These are phyloP conservation scores for Termitomyces bulborhizus DNA, from an alignment of 768 basidiomycete species.

Conservation along the genomic window DNA sequence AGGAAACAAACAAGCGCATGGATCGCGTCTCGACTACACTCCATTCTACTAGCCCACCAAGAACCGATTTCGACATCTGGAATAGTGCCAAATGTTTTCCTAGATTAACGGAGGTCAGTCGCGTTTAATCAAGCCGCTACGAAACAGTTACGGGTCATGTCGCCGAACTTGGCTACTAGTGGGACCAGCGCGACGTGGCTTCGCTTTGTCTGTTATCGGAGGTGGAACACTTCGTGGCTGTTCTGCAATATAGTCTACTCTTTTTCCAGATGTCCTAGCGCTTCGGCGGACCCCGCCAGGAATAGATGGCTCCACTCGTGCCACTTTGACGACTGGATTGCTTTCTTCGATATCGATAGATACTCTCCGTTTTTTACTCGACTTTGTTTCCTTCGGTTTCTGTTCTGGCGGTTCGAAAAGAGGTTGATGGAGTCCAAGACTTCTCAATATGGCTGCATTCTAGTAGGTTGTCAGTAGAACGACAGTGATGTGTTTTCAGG, in stretches of 20 bases:
- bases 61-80: slow-evolving; percentile 75
- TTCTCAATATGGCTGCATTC: slow-evolving; percentile 38
- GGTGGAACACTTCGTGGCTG: slow-evolving; percentile 24
- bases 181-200: slow-evolving; percentile 22
- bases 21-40: slow-evolving; percentile 70
- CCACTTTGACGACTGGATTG: slow-evolving; percentile 20
- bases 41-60: slow-evolving; percentile 73
- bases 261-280: slow-evolving; percentile 55
- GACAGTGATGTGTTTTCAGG: not conserved
- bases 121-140: not conserved
- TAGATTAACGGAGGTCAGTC: slow-evolving; percentile 17
- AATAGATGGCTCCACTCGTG: slow-evolving; percentile 18
- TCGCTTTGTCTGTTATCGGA: slow-evolving; percentile 33
- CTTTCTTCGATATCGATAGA: slow-evolving; percentile 17
- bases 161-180: slow-evolving; percentile 21
- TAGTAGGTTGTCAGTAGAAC: slow-evolving; percentile 10
- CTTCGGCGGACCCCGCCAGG: slow-evolving; percentile 51
- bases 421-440: slow-evolving; percentile 41
- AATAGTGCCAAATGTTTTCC: slow-evolving; percentile 76
- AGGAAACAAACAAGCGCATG: slow-evolving; percentile 63
- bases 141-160: slow-evolving; percentile 45
- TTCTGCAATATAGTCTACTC: slow-evolving; percentile 48
- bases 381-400: slow-evolving; percentile 22
- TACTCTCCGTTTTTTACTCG: slow-evolving; percentile 37
- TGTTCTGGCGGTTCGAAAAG: slow-evolving; percentile 39